Percentiles rank a stretch among this genome's conserved stretches.
Evolutionary conservation across 1,284 basidiomycete genomes (phyloP).

Genomic region (Cryptococcus hybrid): DNA sequence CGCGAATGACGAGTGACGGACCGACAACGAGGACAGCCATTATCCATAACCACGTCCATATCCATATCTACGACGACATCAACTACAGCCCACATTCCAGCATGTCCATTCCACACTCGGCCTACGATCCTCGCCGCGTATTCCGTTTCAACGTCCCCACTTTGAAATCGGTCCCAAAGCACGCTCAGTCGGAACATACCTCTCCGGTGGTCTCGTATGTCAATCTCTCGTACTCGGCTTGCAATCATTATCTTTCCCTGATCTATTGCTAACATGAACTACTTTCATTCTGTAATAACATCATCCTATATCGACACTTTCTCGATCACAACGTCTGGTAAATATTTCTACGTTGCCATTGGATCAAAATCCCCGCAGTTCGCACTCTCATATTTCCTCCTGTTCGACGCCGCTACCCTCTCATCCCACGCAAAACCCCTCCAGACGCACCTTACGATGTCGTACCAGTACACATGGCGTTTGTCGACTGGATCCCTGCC

Average conservation of each 20-base stretch:
- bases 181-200: constrained; percentile 82
- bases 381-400: constrained; percentile 91
- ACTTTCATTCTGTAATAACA: neutral
- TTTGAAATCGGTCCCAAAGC: constrained; percentile 49
- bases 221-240: neutral
- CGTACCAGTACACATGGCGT: constrained; percentile 79
- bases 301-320: neutral
- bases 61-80: too few relatives aligned
- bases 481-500: constrained; percentile 94
- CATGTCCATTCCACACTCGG: constrained; percentile 49
- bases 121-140: constrained; percentile 84
- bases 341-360: neutral
- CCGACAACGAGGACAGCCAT: too few relatives aligned
- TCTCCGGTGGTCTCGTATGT: constrained; percentile 84
- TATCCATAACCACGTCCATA: too few relatives aligned
- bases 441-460: constrained; percentile 66
- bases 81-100: neutral
- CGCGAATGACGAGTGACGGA: too few relatives aligned
- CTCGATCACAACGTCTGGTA: too few relatives aligned
- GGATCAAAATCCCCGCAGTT: constrained; percentile 59
- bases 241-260: neutral
- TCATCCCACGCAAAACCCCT: constrained; percentile 77
- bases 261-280: neutral
- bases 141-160: constrained; percentile 57
- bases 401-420: constrained; percentile 88